Conservation (phyloP, 495 filamentous ascomycete genomes). For the Lepraria neglecta region DNA sequence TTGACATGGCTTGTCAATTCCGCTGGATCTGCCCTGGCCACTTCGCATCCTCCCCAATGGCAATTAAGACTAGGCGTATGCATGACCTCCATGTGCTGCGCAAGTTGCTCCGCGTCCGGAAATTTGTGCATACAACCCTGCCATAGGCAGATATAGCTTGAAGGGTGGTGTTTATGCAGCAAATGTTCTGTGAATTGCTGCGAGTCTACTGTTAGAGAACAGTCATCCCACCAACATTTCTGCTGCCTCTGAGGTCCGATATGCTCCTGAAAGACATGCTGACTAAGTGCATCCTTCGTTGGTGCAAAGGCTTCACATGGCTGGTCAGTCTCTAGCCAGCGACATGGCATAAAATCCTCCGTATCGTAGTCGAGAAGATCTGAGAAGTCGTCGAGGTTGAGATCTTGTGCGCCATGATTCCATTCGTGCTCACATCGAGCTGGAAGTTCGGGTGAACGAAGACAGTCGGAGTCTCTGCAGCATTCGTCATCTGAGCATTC, state of each 20-base stretch:
- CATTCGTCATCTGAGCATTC: constrained; percentile 11
- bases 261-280: constrained; percentile 23
- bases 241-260: constrained; percentile 18
- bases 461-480: constrained; percentile 12
- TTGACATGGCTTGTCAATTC: constrained; percentile 22
- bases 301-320: constrained; percentile 18
- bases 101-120: constrained; percentile 16
- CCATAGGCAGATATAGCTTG: constrained; percentile 21
- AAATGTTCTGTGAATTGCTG: constrained; percentile 19
- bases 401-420: neutral
- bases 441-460: constrained; percentile 3
- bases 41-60: constrained; percentile 24
- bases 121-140: constrained; percentile 14
- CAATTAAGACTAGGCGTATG: constrained; percentile 16
- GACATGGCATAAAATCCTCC: constrained; percentile 8
- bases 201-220: constrained; percentile 4
- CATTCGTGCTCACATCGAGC: constrained; percentile 3
- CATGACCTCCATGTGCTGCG: constrained; percentile 16
- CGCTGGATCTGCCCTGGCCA: constrained; percentile 4
- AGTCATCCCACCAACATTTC: constrained; percentile 18
- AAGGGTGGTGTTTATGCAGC: constrained; percentile 12
- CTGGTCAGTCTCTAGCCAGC: constrained; percentile 21
- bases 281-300: constrained; percentile 16
- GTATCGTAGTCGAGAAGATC: neutral
- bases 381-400: constrained; percentile 1